Base-by-base conservation (phyloP, 1,284 basidiomycete genomes). In the Cutaneotrichosporon sp. region DNA sequence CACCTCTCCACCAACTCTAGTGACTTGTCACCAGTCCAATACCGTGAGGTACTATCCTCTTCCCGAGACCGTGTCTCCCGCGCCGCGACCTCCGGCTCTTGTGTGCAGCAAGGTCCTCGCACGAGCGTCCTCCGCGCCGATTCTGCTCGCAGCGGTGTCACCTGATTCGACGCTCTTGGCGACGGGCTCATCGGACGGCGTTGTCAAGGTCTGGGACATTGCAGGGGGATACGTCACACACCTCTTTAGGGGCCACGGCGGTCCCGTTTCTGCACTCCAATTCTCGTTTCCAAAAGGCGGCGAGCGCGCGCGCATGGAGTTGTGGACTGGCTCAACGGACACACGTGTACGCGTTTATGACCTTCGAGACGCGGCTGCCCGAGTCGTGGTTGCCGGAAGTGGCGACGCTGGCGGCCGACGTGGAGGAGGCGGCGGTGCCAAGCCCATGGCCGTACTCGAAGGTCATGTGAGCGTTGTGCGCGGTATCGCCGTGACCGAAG, bases 171-270 rank as follows among this genome's bases (percentile, higher is more conserved):
- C 87, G 0, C 85, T 97, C 54, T 81, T 98, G 56, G 94, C 96
- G 1, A 96, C 94, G 8, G 96, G 93, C 1, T 88, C 91, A 9
- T 89, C 92, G 4, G 96, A 98, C 65, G 94, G 96, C 14, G 82
- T 89, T 18, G 94, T 97, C 52, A 97, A 97, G 78, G 88, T 99
- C 9, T 98, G 92, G 91, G 88, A 97, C 70, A 82, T 94, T 42
- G 77, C 80, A 3, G 84, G 85, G 17, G 94, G 91, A 9, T 93
- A 86, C 71, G 84, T 89, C 38, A 99, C 96, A 0, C 96, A 99
- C 73, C 81, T 92, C 13, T 93, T 97, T 79, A 88, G 88, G 67
- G 94, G 94, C 10, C 96, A 97, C 68, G 96, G 93, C 8, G 94
- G 96, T 15, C 88, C 97, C 48, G 87, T 97, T 64, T 90, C 88